A percentile compares a stretch with the other conserved stretches of the same genome.
Evolutionary conservation across 768 basidiomycete species (phyloP).

Genomic region (Kwoniella sp.): DNA sequence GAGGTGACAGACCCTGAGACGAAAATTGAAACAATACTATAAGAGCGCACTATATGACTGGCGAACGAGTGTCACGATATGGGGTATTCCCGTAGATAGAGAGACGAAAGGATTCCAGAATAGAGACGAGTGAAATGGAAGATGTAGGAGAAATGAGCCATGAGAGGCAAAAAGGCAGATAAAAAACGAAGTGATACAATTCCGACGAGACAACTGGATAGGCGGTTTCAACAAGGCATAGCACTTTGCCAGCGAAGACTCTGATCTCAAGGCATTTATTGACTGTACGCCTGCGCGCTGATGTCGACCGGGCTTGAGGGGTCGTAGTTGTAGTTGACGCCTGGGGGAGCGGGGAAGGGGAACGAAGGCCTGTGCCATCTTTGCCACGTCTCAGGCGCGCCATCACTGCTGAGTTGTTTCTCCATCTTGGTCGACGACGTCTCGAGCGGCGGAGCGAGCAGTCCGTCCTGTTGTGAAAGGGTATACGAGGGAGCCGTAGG

Average conservation of each 20-base stretch:
- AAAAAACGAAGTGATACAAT: background rate
- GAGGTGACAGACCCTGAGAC: too few relatives aligned
- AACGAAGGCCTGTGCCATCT: constrained; percentile 54
- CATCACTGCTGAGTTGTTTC: constrained; percentile 30
- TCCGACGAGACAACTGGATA: background rate
- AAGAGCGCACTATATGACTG: background rate
- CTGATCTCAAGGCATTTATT: constrained; percentile 6
- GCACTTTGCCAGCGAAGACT: too few relatives aligned
- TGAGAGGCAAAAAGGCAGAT: background rate
- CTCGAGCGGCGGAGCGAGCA: constrained; percentile 29
- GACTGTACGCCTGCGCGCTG: constrained; percentile 21
- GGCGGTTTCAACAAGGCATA: too few relatives aligned
- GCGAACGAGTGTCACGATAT: background rate
- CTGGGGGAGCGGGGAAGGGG: constrained; percentile 51
- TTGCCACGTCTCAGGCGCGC: constrained; percentile 31
- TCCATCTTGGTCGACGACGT: constrained; percentile 31
- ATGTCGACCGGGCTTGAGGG: constrained; percentile 32
- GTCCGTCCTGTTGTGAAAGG: constrained; percentile 18
- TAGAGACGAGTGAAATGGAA: background rate
- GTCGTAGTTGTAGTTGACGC: constrained; percentile 33
- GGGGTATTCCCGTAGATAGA: too few relatives aligned
- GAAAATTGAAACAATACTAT: background rate
- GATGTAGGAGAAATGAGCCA: background rate
- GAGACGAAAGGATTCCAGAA: background rate
- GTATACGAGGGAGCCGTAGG: constrained; percentile 16